Evolutionary conservation across 2,329 filamentous ascomycete genomes (phyloP), one percentile per base, ranked within the genome.

Genomic region (Lasiodiplodia sp.): DNA sequence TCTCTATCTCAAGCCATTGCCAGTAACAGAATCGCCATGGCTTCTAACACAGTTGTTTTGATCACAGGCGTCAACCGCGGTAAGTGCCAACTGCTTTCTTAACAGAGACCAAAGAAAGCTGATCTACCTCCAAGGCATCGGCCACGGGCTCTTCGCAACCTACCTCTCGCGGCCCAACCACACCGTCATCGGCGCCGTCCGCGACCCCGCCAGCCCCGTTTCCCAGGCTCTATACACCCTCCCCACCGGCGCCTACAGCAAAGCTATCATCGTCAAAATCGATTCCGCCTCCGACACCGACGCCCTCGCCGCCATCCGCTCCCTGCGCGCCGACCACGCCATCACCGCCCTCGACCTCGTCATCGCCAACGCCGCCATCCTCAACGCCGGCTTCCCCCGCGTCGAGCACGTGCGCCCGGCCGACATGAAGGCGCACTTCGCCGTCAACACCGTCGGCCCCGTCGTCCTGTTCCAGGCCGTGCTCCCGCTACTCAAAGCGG

Each of bases 311-410:
- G 56, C 56, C 4, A 2, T 60, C n/a, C 4, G 3, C 1, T 18
- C n/a, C 12, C 56, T 60, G 4, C n/a, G 10, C 0, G 11, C 4
- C 38, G 8, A 38, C 10, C 56, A 60, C 38, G 2, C 1, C 56
- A 18, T 60, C 14, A 2, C 21, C 12, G 6, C n/a, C 8, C 37
- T 60, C 21, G 18, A 60, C 56, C 2, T 28, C 38, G 56, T 60
- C 56, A 18, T 60, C 38, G 56, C 56, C 56, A 60, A 60, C 37
- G 56, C 31, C 31, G 31, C 7, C 31, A 34, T 34, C 31, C 31
- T 34, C 31, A 10, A 10, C 31, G 7, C 31, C 31, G 31, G 31
- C 31, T 34, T 34, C 14, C 52, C 25, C 1, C 18, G 28, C 6
- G 25, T 55, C 28, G 5, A 23, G 4, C 14, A 53, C 14, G 51